These are phyloP conservation scores for Neocallimastix lanati DNA, from an alignment of 192 early-diverging fungal species.

Conservation along the genomic window DNA sequence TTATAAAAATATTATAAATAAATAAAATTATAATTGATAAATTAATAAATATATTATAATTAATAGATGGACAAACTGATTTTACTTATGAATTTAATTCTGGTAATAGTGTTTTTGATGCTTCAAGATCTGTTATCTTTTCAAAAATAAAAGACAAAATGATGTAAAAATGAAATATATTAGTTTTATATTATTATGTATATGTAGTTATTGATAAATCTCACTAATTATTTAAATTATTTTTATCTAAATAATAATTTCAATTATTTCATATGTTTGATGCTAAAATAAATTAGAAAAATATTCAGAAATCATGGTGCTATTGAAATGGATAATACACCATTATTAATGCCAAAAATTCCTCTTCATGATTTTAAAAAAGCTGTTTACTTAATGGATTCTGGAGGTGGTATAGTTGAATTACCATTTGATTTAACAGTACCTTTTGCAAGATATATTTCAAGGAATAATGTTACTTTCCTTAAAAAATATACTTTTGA, in stretches of 20 bases:
- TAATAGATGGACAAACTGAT: slow-evolving; percentile 58
- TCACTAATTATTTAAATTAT: too few species aligned
- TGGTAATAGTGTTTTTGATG: slow-evolving; percentile 6
- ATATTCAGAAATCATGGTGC: slow-evolving; percentile 73
- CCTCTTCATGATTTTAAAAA: slow-evolving; percentile 41
- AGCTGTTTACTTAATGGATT: slow-evolving; percentile 63
- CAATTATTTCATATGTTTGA: too few species aligned
- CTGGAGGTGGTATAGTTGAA: slow-evolving; percentile 63
- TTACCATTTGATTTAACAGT: slow-evolving; percentile 74
- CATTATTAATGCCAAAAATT: slow-evolving; percentile 63
- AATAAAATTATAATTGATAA: too few species aligned
- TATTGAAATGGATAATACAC: slow-evolving; percentile 52
- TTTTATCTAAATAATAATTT: too few species aligned
- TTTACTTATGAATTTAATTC: slow-evolving; percentile 73
- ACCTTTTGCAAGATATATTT: slow-evolving; percentile 76
- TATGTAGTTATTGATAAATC: too few species aligned
- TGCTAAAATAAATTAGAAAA: slow-evolving; percentile 51
- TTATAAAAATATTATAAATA: too few species aligned
- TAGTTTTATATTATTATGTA: too few species aligned
- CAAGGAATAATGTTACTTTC: slow-evolving; percentile 40
- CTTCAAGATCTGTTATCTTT: neutral
- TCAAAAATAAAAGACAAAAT: neutral
- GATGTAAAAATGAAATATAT: neutral
- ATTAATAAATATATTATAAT: slow-evolving; percentile 27
- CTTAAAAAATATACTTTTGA: slow-evolving; percentile 80